Evolutionary conservation across 768 basidiomycete genomes (phyloP).

Genomic region (Lentinula sp.): DNA sequence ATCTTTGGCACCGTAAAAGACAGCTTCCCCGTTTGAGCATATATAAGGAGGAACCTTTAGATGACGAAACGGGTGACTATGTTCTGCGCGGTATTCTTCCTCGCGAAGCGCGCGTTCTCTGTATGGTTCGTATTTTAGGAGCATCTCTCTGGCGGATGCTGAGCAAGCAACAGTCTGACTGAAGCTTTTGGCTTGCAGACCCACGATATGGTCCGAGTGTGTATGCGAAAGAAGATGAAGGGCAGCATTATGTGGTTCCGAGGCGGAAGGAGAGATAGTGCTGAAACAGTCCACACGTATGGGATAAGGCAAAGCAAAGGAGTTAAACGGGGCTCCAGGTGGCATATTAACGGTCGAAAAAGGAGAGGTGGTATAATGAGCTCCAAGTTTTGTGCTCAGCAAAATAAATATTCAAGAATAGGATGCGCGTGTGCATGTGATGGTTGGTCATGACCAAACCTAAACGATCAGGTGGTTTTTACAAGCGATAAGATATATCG

Average conservation of each 20-base stretch:
- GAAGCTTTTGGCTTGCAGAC: constrained; percentile 73
- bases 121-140: constrained; percentile 71
- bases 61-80: constrained; percentile 58
- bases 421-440: background rate
- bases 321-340: constrained; percentile 68
- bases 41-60: constrained; percentile 51
- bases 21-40: constrained; percentile 39
- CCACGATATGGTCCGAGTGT: constrained; percentile 82
- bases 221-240: constrained; percentile 81
- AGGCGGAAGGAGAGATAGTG: constrained; percentile 23
- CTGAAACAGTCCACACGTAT: constrained; percentile 88
- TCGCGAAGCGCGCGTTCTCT: constrained; percentile 56
- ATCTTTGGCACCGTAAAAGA: constrained; percentile 55
- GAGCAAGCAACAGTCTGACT: constrained; percentile 73
- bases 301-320: constrained; percentile 68
- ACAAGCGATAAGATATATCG: too few species aligned
- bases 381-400: background rate
- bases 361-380: too few species aligned
- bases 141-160: constrained; percentile 78
- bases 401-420: background rate
- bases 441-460: background rate
- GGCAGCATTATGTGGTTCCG: constrained; percentile 25
- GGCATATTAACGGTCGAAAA: constrained; percentile 44
- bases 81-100: constrained; percentile 42
- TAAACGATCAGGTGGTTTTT: background rate